phyloP scores from a whole-genome alignment of 768 basidiomycete species.

The Ramaria rubella region DNA sequence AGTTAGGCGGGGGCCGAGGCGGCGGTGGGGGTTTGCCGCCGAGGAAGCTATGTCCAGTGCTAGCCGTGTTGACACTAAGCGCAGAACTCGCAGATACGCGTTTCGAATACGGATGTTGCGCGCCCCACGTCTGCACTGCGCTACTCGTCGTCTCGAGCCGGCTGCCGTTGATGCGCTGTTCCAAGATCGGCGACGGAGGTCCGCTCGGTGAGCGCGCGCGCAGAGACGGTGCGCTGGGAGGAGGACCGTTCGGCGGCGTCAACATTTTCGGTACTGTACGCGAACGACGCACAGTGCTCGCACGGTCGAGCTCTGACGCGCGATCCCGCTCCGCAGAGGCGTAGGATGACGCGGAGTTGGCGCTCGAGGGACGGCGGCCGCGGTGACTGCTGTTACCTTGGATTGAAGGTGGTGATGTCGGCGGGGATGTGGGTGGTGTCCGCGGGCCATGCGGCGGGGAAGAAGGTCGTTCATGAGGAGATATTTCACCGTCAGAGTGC shows the following conservation, averaged over 20 bases:
- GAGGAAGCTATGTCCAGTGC: constrained; percentile 18
- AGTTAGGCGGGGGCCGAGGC: constrained; percentile 64
- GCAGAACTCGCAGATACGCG: constrained; percentile 23
- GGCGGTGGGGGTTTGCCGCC: constrained; percentile 44
- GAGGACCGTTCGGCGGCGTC: constrained; percentile 55
- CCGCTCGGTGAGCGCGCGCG: background rate
- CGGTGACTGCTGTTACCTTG: background rate
- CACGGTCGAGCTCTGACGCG: background rate
- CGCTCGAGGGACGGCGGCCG: background rate
- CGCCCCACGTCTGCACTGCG: constrained; percentile 8
- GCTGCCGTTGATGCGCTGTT: background rate
- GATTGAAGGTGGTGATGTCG: background rate
- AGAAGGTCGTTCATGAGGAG: background rate
- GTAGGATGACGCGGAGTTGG: background rate
- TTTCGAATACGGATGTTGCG: constrained; percentile 21
- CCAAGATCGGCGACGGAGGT: background rate
- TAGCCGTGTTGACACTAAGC: constrained; percentile 21
- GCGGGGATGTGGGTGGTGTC: background rate
- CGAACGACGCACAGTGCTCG: background rate
- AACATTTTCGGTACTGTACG: constrained; percentile 39
- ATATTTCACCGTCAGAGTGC: background rate
- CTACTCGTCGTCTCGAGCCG: background rate
- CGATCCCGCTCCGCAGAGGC: background rate
- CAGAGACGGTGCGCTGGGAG: constrained; percentile 26
- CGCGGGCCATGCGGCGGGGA: background rate